Base-by-base conservation (phyloP, 139 green algal genomes). In the Picochlorum sp. region DNA sequence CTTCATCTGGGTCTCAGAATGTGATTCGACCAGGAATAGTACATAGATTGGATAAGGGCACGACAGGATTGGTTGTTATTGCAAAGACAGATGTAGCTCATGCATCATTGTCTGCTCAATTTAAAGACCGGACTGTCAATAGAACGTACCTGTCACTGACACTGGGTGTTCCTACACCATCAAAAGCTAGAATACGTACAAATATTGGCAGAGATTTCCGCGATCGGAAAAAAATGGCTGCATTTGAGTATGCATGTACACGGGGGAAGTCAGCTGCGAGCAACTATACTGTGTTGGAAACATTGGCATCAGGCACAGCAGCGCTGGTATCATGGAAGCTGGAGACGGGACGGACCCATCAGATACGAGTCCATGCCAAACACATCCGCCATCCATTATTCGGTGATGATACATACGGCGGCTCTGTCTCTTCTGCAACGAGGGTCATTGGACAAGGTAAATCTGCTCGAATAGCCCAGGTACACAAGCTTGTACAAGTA, bases 271-370 rank as follows among this genome's bases (percentile, higher is more conserved):
- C 60, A 0, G 86, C 88, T 2, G 68, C 66, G 34, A 91, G 81
- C 78, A 90, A 81, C 57, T 98, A 90, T 71, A n/a, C 28, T 28
- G 75, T 95, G 31, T 38, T 88, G 34, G 66, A 88, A 59, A 26
- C 52, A 47, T 58, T 96, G 44, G 86, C 76, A 8, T 83, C 67
- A 15, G 89, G 88, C 1, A 77, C 38, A 2, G 87, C 87, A 6
- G 81, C 86, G 6, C 56, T 97, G 24, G 84, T 96, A 55, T 60
- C 86, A 61, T 99, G 94, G 92, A 81, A 76, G 58, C 78, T 99
- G 7, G 83, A 95, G 24, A 97, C 90, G 2, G 94, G 94, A 31
- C 76, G 94, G 28, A 99, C 94, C 6, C 94, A 99, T 66, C 94
- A 99, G 75, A 96, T 96, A 57, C 76, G 85, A 49, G 88, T 96